These are phyloP conservation scores for Dendrothele bispora DNA, from an alignment of 768 basidiomycete genomes.

Conservation along the genomic window DNA sequence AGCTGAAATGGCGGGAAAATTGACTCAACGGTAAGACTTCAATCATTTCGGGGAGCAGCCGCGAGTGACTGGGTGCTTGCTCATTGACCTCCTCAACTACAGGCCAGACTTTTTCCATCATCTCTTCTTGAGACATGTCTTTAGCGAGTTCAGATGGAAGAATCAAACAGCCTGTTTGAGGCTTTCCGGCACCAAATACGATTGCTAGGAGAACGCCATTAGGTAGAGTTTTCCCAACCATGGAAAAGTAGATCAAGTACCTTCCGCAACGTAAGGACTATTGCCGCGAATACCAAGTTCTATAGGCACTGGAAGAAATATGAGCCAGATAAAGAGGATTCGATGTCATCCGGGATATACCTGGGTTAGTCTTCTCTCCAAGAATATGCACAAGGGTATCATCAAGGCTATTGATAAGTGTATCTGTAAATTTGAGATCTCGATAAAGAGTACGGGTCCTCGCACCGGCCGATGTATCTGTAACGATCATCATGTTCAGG, in stretches of 20 bases:
- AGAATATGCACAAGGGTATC: conserved; percentile 48
- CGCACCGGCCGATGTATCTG: conserved; percentile 34
- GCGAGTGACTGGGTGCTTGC: conserved; percentile 52
- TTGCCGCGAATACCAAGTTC: conserved; percentile 51
- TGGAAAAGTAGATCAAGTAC: conserved; percentile 1
- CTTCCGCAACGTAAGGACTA: conserved; percentile 44
- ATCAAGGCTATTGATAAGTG: conserved; percentile 53
- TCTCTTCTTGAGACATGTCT: conserved; percentile 15
- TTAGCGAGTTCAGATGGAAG: conserved; percentile 43
- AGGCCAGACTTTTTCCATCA: conserved; percentile 39
- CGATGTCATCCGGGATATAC: conserved; percentile 7
- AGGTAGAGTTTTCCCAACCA: background rate
- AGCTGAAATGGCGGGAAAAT: no score
- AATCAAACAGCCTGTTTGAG: conserved; percentile 51
- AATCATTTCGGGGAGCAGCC: conserved; percentile 49
- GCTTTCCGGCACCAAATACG: conserved; percentile 49
- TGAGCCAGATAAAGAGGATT: background rate
- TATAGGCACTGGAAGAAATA: conserved; percentile 37
- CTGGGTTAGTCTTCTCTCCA: conserved; percentile 58
- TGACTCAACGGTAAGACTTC: conserved; percentile 42
- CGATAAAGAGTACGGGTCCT: background rate
- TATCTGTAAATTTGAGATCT: conserved; percentile 37
- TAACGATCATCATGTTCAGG: conserved; percentile 33
- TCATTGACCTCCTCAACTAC: conserved; percentile 51
- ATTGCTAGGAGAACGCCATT: conserved; percentile 29